These are phyloP conservation scores for grape (Vitis vinifera) DNA, from an alignment of 164 flowering plant species.

Conservation along the genomic window DNA sequence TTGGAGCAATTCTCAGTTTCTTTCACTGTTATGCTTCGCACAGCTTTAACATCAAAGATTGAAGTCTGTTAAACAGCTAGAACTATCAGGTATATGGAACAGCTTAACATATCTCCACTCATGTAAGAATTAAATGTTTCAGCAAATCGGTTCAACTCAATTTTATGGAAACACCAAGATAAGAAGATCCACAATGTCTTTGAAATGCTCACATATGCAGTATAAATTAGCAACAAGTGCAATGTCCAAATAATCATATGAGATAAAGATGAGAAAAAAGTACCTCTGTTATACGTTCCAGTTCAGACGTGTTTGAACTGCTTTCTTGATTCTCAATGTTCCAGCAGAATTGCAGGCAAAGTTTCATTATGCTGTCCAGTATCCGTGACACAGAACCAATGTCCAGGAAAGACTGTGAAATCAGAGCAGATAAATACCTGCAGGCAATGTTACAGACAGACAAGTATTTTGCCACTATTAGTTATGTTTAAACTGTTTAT, in stretches of 20 bases:
- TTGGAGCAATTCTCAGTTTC: no score
- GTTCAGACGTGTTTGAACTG: constrained; percentile 56
- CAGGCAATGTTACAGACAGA: constrained; percentile 2
- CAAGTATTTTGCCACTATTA: constrained; percentile 4
- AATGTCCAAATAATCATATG: not conserved
- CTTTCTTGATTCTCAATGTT: constrained; percentile 74
- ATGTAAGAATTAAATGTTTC: no score
- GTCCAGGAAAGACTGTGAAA: constrained; percentile 97
- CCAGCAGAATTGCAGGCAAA: constrained; percentile 96
- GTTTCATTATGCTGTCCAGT: constrained; percentile 92
- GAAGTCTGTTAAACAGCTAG: no score
- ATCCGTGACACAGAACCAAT: constrained; percentile 94
- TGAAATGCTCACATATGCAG: no score
- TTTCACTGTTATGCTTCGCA: no score
- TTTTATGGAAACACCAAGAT: no score
- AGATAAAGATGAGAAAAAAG: not conserved
- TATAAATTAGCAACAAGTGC: not conserved
- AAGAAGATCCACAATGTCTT: no score
- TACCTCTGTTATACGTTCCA: constrained; percentile 92
- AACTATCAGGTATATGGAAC: no score
- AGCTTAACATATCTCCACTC: no score
- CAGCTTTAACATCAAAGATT: no score
- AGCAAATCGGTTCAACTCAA: no score
- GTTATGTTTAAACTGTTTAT: not conserved
- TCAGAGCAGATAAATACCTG: constrained; percentile 94